Evolutionary conservation across 2,329 filamentous ascomycete genomes (phyloP).

Genomic region (Ophiostoma quercus): DNA sequence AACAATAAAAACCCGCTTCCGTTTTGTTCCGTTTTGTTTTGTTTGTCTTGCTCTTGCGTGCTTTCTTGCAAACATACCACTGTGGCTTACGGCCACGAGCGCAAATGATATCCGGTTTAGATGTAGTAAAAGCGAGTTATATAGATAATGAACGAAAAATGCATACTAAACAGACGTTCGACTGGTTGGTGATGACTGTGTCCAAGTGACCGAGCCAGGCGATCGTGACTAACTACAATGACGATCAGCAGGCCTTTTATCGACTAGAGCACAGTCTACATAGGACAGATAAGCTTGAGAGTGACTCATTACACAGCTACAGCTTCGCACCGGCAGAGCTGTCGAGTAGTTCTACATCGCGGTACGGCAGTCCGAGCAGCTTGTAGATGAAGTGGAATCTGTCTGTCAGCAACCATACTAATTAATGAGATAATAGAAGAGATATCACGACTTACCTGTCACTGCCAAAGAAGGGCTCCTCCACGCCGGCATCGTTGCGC

Average conservation of each 20-base stretch:
- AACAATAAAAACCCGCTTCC: background rate
- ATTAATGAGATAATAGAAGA: background rate
- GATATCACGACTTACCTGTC: conserved; percentile 49
- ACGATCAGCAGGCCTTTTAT: background rate
- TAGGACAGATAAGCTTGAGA: no score
- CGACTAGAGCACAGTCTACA: no score
- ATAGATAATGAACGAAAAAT: background rate
- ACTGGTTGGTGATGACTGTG: background rate
- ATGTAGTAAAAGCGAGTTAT: conserved; percentile 6
- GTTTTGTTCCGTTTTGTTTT: background rate
- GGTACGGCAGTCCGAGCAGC: conserved; percentile 57
- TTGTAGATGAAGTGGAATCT: conserved; percentile 66
- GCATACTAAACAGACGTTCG: background rate
- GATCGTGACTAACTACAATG: background rate
- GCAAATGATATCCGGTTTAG: conserved; percentile 26
- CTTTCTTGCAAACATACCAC: conserved; percentile 10
- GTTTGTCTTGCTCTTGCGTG: conserved; percentile 4
- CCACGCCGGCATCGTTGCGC: conserved; percentile 50
- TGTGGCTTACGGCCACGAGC: conserved; percentile 20
- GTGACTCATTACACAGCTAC: background rate
- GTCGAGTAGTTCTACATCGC: conserved; percentile 39
- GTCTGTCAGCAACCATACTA: background rate
- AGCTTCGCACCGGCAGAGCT: conserved; percentile 9
- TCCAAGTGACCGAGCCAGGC: background rate
- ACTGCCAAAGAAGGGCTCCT: conserved; percentile 71